phyloP scores from a whole-genome alignment of 2,329 filamentous ascomycete species.

The Trichoderma koningiopsis region DNA sequence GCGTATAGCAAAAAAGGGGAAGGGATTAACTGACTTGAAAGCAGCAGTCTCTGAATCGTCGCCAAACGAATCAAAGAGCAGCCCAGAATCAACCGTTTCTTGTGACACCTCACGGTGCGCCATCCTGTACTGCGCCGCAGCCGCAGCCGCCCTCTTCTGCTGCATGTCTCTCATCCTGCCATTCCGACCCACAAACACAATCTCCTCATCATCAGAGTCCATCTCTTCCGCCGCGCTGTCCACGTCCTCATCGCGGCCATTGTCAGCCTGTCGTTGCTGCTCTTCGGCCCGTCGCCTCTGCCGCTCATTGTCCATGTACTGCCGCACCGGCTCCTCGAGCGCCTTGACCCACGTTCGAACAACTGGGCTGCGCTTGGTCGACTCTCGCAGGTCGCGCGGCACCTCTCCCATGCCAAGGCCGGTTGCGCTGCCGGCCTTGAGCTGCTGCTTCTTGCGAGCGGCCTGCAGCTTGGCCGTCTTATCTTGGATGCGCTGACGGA shows the following conservation, averaged over 20 bases:
- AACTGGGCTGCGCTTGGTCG: conserved; percentile 76
- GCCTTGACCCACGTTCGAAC: conserved; percentile 79
- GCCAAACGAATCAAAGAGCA: conserved; percentile 80
- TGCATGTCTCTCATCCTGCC: conserved; percentile 56
- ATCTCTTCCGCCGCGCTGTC: conserved; percentile 43
- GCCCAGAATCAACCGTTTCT: conserved; percentile 60
- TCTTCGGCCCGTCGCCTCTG: conserved; percentile 13
- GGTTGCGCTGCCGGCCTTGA: conserved; percentile 45
- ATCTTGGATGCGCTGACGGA: conserved; percentile 54
- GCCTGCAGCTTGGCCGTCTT: conserved; percentile 45
- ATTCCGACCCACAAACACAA: conserved; percentile 80
- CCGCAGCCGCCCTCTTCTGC: conserved; percentile 41
- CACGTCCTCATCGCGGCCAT: conserved; percentile 26
- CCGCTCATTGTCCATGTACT: conserved; percentile 64
- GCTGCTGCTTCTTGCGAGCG: conserved; percentile 51
- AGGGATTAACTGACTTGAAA: conserved; percentile 68
- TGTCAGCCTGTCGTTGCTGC: not conserved
- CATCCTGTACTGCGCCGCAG: conserved; percentile 48
- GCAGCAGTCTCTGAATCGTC: conserved; percentile 70
- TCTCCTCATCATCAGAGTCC: conserved; percentile 72
- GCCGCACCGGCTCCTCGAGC: conserved; percentile 80
- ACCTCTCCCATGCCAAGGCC: conserved; percentile 59
- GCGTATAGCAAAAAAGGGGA: not conserved
- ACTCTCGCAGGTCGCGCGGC: conserved; percentile 76
- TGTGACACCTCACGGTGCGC: conserved; percentile 56